Percentiles rank a stretch among this genome's conserved stretches.
These are phyloP conservation scores for Mycena amicta DNA, from an alignment of 768 basidiomycete genomes.

Conservation along the genomic window DNA sequence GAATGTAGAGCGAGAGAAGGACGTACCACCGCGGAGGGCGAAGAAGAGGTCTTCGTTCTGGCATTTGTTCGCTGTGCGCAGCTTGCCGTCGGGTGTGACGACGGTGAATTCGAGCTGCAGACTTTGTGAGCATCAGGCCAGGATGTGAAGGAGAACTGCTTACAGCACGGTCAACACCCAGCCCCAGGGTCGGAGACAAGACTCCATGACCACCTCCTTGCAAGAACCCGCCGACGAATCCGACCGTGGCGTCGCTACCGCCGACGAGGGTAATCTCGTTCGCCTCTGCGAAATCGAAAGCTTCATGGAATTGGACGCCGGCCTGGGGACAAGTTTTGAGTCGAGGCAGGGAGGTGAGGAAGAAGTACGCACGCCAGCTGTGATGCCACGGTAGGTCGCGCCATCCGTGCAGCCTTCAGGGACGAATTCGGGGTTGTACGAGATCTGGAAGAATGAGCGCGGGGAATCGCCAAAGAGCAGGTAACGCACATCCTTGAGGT, in stretches of 20 bases:
- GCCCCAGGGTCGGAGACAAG: conserved; percentile 46
- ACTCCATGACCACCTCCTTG: conserved; percentile 49
- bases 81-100: conserved; percentile 54
- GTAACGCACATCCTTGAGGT: conserved; percentile 38
- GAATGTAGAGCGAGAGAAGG: not conserved
- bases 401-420: conserved; percentile 36
- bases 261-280: conserved; percentile 50
- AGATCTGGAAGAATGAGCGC: too few species aligned
- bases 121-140: not conserved
- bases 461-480: conserved; percentile 6
- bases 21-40: conserved; percentile 50
- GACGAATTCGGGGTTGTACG: conserved; percentile 35
- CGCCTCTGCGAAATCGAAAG: conserved; percentile 45
- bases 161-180: conserved; percentile 50
- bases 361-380: conserved; percentile 35
- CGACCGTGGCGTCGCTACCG: conserved; percentile 44
- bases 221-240: conserved; percentile 38
- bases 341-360: not conserved
- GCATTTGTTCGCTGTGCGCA: conserved; percentile 47
- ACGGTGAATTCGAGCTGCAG: conserved; percentile 50
- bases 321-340: conserved; percentile 31
- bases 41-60: conserved; percentile 58
- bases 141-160: conserved; percentile 10
- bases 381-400: conserved; percentile 32
- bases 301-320: conserved; percentile 47